Percentiles rank a stretch among this genome's conserved stretches.
Evolutionary conservation across 768 basidiomycete genomes (phyloP).

Genomic region (Mycena galericulata): DNA sequence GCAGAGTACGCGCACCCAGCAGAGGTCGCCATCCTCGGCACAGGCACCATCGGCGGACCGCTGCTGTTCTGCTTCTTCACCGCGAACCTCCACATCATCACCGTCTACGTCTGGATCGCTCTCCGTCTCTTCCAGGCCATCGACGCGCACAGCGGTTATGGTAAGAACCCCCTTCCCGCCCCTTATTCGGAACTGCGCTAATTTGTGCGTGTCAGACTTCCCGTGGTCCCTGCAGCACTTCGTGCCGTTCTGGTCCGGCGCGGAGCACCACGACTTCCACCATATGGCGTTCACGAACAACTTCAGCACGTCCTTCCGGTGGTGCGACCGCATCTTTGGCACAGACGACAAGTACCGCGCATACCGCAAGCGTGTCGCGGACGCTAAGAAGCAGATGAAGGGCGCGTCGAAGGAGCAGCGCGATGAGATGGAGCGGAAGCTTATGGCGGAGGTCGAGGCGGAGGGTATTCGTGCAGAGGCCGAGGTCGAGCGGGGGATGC

Average conservation of each 20-base stretch:
- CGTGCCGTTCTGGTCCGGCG: conserved; percentile 96
- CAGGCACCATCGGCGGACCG: conserved; percentile 91
- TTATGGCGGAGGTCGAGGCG: conserved; percentile 77
- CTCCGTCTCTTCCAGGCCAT: conserved; percentile 97
- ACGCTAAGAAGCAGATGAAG: conserved; percentile 69
- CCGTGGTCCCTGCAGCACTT: conserved; percentile 96
- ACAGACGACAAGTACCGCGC: conserved; percentile 92
- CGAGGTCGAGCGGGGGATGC: conserved; percentile 54
- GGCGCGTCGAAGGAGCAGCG: conserved; percentile 65
- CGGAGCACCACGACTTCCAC: conserved; percentile 98
- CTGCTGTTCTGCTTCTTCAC: conserved; percentile 87
- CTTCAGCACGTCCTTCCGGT: conserved; percentile 93
- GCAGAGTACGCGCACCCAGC: conserved; percentile 99
- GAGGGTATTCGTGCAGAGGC: conserved; percentile 81
- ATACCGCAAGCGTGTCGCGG: conserved; percentile 76
- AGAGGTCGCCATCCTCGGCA: conserved; percentile 94
- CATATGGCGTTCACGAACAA: conserved; percentile 97
- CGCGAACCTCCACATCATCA: conserved; percentile 86
- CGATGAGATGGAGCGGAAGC: conserved; percentile 66
- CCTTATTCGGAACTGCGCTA: neutral
- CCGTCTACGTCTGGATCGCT: conserved; percentile 94
- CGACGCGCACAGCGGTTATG: conserved; percentile 97
- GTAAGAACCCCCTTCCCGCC: conserved; percentile 54
- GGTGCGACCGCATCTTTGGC: conserved; percentile 91
- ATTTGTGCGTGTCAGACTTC: conserved; percentile 75